Evolutionary conservation across 2,329 filamentous ascomycete genomes (phyloP).

Genomic region (Fonsecaea pugnacius): DNA sequence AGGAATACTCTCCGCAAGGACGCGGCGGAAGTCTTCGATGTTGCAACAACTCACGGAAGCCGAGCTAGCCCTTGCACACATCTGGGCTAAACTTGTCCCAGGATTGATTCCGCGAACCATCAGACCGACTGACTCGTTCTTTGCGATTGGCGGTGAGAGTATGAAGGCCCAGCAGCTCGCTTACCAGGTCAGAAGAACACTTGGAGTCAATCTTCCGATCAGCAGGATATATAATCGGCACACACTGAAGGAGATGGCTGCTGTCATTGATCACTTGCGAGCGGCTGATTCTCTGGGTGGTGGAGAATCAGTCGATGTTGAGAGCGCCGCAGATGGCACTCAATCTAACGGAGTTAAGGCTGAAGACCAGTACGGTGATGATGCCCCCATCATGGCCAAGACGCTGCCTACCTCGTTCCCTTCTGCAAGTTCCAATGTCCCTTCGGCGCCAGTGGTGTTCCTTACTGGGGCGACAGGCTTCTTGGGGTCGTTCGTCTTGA

Average conservation of each 20-base stretch:
- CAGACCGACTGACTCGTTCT: slow-evolving; percentile 68
- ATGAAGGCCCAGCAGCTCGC: slow-evolving; percentile 82
- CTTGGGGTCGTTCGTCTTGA: slow-evolving; percentile 78
- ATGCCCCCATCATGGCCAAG: slow-evolving; percentile 50
- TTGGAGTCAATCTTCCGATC: slow-evolving; percentile 67
- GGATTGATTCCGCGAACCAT: slow-evolving; percentile 71
- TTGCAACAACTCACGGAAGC: slow-evolving; percentile 54
- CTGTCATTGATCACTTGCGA: slow-evolving; percentile 53
- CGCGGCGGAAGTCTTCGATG: slow-evolving; percentile 55
- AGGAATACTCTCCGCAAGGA: slow-evolving; percentile 63
- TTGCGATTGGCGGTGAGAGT: slow-evolving; percentile 79
- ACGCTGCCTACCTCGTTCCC: slow-evolving; percentile 55
- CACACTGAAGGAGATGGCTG: slow-evolving; percentile 62
- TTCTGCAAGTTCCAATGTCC: slow-evolving; percentile 38
- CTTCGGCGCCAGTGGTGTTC: slow-evolving; percentile 65
- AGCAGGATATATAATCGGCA: slow-evolving; percentile 71
- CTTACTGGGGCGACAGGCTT: slow-evolving; percentile 91
- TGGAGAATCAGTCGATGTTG: slow-evolving; percentile 52
- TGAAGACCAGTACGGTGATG: slow-evolving; percentile 56
- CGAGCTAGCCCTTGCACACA: slow-evolving; percentile 69
- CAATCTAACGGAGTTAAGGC: slow-evolving; percentile 39
- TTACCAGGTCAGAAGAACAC: slow-evolving; percentile 67
- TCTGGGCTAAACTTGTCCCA: slow-evolving; percentile 74
- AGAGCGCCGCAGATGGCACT: slow-evolving; percentile 46
- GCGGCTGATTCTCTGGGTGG: slow-evolving; percentile 39